Evolutionary conservation across 768 basidiomycete genomes (phyloP).

Genomic region (Royoungia palumana): DNA sequence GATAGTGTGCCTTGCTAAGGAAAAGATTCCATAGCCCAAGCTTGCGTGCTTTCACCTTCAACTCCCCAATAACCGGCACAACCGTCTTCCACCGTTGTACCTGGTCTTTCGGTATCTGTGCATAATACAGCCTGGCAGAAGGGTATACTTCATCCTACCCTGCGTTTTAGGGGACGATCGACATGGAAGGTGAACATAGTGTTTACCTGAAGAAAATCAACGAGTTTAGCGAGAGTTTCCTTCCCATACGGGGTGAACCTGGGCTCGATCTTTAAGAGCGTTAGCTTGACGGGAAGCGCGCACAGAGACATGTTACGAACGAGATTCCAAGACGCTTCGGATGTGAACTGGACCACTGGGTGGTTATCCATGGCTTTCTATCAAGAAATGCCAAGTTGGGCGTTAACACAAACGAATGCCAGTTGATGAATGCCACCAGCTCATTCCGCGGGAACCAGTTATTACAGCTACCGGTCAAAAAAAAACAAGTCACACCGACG

Average conservation of each 20-base stretch:
- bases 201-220: conserved; percentile 77
- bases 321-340: conserved; percentile 84
- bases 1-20: conserved; percentile 91
- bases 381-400: not conserved
- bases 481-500: too few species aligned
- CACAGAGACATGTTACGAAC: conserved; percentile 38
- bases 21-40: conserved; percentile 97
- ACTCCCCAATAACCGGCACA: conserved; percentile 74
- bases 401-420: not conserved
- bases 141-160: conserved; percentile 84
- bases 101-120: conserved; percentile 76
- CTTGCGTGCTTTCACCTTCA: conserved; percentile 85
- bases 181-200: conserved; percentile 8
- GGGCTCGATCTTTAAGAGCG: conserved; percentile 67
- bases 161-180: not conserved
- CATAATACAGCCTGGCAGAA: conserved; percentile 69
- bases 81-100: conserved; percentile 79
- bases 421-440: too few species aligned
- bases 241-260: conserved; percentile 91
- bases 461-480: conserved; percentile 9
- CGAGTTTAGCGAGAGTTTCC: conserved; percentile 78
- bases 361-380: conserved; percentile 51
- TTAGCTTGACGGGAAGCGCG: conserved; percentile 2
- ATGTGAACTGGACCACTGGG: conserved; percentile 74
- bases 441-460: conserved; percentile 7